These are phyloP conservation scores for Eutypa lata DNA, from an alignment of 2,329 filamentous ascomycete species.

Conservation along the genomic window DNA sequence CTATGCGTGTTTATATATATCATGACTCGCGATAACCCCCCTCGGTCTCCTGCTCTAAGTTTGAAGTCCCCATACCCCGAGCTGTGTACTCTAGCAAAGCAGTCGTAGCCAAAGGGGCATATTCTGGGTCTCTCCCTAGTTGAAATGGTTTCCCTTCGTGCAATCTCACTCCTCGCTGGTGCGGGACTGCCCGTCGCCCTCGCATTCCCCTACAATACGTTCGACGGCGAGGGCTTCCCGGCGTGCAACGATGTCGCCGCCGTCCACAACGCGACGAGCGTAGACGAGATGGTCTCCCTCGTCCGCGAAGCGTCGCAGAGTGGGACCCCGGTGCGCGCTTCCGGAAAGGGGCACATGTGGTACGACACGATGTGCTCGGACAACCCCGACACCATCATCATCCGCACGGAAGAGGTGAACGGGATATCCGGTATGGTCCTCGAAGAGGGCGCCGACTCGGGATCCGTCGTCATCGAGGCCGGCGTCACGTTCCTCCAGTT, in stretches of 20 bases:
- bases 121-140: too few species aligned
- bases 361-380: conserved; percentile 53
- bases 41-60: too few species aligned
- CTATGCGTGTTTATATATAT: too few species aligned
- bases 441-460: conserved; percentile 30
- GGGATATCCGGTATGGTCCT: conserved; percentile 43
- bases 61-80: too few species aligned
- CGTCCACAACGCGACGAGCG: conserved; percentile 41
- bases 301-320: conserved; percentile 38
- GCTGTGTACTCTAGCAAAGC: too few species aligned
- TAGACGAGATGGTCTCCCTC: conserved; percentile 39
- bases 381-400: conserved; percentile 42
- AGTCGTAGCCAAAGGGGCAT: too few species aligned
- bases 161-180: conserved; percentile 6
- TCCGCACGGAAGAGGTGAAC: conserved; percentile 43
- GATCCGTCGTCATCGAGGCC: conserved; percentile 46
- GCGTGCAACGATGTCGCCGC: conserved; percentile 44
- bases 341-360: conserved; percentile 46
- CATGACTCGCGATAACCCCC: too few species aligned
- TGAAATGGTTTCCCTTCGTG: not conserved
- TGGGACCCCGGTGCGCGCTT: conserved; percentile 41
- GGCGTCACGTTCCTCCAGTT: conserved; percentile 52
- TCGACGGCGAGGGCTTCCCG: conserved; percentile 46
- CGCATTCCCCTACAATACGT: conserved; percentile 43
- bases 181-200: conserved; percentile 9